These are phyloP conservation scores for Scedosporium dehoogii DNA, from an alignment of 2,329 filamentous ascomycete species.

Conservation along the genomic window DNA sequence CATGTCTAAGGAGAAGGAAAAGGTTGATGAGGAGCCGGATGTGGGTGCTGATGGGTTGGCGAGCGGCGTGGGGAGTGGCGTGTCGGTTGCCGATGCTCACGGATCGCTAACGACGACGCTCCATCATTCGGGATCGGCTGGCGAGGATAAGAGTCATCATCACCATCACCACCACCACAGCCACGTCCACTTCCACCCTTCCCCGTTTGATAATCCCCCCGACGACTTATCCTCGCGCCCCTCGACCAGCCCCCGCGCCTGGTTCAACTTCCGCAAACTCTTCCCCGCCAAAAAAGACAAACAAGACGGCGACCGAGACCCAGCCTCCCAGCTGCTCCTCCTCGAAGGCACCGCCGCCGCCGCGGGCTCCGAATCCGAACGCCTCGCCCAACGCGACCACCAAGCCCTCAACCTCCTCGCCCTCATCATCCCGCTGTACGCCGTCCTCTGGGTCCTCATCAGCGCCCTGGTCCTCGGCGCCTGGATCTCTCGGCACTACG, in stretches of 20 bases:
- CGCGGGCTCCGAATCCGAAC: conserved; percentile 19
- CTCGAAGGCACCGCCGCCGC: background rate
- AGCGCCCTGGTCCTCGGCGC: conserved; percentile 50
- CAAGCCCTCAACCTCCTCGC: conserved; percentile 50
- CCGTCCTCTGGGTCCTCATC: conserved; percentile 47
- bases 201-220: background rate
- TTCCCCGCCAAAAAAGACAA: background rate
- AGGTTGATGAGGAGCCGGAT: background rate
- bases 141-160: background rate
- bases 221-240: background rate
- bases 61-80: background rate
- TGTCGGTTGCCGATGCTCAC: background rate
- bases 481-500: conserved; percentile 45
- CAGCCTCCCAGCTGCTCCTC: background rate
- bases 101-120: background rate
- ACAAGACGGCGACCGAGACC: background rate
- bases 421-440: conserved; percentile 51
- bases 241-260: background rate
- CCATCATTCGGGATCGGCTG: background rate
- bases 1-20: conserved; percentile 1
- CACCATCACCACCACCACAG: background rate
- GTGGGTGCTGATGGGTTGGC: background rate
- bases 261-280: background rate
- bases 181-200: background rate
- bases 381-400: conserved; percentile 54